A percentile compares a stretch with the other conserved stretches of the same genome.
Conservation (phyloP, 305 asterid species). For the Salvia sclarea region DNA sequence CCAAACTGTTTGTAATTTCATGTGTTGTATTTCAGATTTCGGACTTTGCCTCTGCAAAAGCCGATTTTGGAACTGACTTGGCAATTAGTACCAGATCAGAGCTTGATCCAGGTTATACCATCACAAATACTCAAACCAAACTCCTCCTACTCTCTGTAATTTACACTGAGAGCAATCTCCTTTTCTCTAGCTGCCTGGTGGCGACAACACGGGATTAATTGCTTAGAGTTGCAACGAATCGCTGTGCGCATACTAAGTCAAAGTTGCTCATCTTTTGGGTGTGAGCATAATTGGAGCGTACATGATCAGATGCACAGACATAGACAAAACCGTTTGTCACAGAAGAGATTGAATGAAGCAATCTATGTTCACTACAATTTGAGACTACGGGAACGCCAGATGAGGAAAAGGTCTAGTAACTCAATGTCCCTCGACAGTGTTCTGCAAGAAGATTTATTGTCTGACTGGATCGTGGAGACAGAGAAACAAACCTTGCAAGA, state of each 20-base stretch:
- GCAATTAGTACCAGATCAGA: constrained; percentile 87
- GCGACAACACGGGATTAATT: constrained; percentile 93
- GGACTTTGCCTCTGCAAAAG: constrained; percentile 85
- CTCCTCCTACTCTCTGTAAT: constrained; percentile 25
- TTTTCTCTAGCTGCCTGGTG: constrained; percentile 86
- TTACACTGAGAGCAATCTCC: constrained; percentile 36
- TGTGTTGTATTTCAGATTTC: constrained; percentile 66
- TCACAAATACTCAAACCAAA: constrained; percentile 27
- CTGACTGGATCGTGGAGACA: constrained; percentile 78
- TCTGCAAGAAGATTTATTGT: constrained; percentile 68
- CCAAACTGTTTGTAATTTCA: constrained; percentile 16
- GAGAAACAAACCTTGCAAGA: constrained; percentile 68
- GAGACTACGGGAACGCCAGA: constrained; percentile 87
- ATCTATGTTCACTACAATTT: constrained; percentile 81
- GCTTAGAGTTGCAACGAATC: constrained; percentile 85
- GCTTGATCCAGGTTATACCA: constrained; percentile 84
- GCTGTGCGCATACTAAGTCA: constrained; percentile 93
- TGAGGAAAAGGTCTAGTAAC: constrained; percentile 63
- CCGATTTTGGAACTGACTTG: constrained; percentile 96
- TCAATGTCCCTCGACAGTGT: constrained; percentile 55
- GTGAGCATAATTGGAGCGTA: constrained; percentile 91
- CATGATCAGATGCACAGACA: constrained; percentile 70
- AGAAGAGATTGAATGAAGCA: constrained; percentile 68
- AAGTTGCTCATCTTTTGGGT: constrained; percentile 84
- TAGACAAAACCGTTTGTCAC: constrained; percentile 66